Evolutionary conservation across 352 stramenopile species (phyloP), one percentile per base, ranked within the genome.

Genomic region (Globisporangium sylvaticum): DNA sequence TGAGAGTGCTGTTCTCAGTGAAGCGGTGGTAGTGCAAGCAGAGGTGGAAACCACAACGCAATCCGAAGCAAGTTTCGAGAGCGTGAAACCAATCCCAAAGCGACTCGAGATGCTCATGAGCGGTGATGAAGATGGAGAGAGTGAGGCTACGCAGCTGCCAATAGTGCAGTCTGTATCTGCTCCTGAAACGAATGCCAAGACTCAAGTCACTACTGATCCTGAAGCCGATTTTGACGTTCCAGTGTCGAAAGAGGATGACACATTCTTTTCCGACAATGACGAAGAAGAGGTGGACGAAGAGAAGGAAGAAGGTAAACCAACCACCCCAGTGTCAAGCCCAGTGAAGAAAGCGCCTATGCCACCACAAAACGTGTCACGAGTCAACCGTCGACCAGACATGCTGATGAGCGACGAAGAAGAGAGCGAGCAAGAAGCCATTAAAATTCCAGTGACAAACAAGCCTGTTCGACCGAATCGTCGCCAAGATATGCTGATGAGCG

Each of bases 81-180:
- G 7, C 18, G 24, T 32, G 24, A 7, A 10, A 32, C 50, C 15
- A 29, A 56, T n/a, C 0, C 31, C 12, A 39, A 32, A 20, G 22
- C 48, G 31, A 24, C 57, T 63, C 0, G 63, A 83, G 29, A 68
- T 80, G 32, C 14, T 76, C 1, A 42, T 67, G 50, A 79, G 65
- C 25, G 73, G 80, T 61, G 70, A 74, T n/a, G 70, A 78, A 4
- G 67, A 56, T 29, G 37, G 48, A 31, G 29, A 15, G 3, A 39
- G n/a, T 9, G 14, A 44, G 31, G 27, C 10, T 22, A 10, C 12
- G 8, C 5, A 25, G 18, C 12, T 58, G 2, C 31, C 52, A 57
- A 37, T 2, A 52, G 39, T 56, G n/a, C 18, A 18, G 27, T 54
- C 48, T 54, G 22, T 14, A 6, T 6, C 7, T 27, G 8, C 20